Conservation (phyloP, 2,329 filamentous ascomycete species). For the Phyllosticta capitalensis region DNA sequence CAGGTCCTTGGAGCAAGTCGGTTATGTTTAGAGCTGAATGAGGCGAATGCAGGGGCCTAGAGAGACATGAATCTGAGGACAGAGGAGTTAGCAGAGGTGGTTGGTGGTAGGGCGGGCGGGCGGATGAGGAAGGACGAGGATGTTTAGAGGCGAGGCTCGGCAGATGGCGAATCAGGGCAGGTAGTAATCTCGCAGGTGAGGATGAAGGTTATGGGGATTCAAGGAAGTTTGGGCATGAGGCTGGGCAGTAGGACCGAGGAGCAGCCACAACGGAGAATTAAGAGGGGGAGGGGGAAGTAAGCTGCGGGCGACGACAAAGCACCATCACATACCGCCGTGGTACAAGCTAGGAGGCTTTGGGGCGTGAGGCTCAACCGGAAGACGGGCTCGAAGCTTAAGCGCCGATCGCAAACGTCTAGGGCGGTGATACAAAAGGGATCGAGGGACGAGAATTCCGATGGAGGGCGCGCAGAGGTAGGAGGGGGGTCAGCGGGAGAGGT, state of each 20-base stretch:
- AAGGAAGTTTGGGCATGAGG: too few relatives aligned
- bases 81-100: neutral
- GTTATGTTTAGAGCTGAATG: constrained; percentile 1
- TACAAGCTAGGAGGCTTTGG: neutral
- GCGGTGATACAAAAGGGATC: neutral
- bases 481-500: too few relatives aligned
- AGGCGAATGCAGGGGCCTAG: neutral
- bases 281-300: neutral
- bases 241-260: constrained; percentile 2
- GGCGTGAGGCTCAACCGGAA: constrained; percentile 8
- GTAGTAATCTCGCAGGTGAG: constrained; percentile 1
- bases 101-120: too few relatives aligned
- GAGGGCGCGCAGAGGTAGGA: too few relatives aligned
- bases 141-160: constrained; percentile 7
- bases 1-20: constrained; percentile 3
- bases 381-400: constrained; percentile 10
- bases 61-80: neutral
- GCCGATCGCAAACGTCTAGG: constrained; percentile 9
- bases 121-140: neutral
- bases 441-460: neutral
- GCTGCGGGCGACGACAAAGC: neutral
- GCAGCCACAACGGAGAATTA: neutral
- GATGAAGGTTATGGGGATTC: constrained; percentile 3
- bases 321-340: constrained; percentile 8
- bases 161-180: constrained; percentile 1